These are phyloP conservation scores for Wolfiporia cocos DNA, from an alignment of 1,284 basidiomycete species.

Conservation along the genomic window DNA sequence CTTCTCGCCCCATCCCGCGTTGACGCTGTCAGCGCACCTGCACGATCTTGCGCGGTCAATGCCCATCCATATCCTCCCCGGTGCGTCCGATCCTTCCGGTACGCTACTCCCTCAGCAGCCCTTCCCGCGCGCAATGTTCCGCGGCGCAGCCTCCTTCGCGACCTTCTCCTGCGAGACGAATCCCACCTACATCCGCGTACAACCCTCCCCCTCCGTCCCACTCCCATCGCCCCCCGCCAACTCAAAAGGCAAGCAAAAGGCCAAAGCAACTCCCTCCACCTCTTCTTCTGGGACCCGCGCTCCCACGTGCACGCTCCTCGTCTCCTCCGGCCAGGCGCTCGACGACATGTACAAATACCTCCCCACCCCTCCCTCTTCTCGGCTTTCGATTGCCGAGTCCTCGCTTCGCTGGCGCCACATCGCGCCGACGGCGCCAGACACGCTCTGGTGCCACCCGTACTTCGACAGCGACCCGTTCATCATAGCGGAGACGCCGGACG, in stretches of 20 bases:
- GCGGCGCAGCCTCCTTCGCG: constrained; percentile 55
- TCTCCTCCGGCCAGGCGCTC: constrained; percentile 87
- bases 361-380: constrained; percentile 55
- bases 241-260: constrained; percentile 10
- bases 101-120: constrained; percentile 91
- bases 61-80: constrained; percentile 82
- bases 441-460: constrained; percentile 97
- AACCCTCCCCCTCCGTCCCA: constrained; percentile 13
- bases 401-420: constrained; percentile 94
- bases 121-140: constrained; percentile 89
- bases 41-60: constrained; percentile 67
- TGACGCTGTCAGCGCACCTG: constrained; percentile 66
- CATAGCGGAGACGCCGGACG: constrained; percentile 75
- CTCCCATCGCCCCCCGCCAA: constrained; percentile 15
- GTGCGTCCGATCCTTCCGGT: constrained; percentile 83
- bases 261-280: constrained; percentile 14
- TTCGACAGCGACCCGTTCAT: constrained; percentile 88
- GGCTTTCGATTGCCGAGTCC: constrained; percentile 69
- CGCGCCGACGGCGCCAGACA: constrained; percentile 97
- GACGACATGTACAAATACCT: constrained; percentile 97
- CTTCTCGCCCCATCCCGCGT: constrained; percentile 72
- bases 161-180: constrained; percentile 83
- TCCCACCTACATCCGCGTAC: constrained; percentile 77
- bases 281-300: constrained; percentile 7
- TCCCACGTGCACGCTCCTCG: constrained; percentile 54